Percentiles rank a stretch among this genome's conserved stretches.
phyloP scores from a whole-genome alignment of 371 early-diverging fungal species.

The Syncephalastrum racemosum region DNA sequence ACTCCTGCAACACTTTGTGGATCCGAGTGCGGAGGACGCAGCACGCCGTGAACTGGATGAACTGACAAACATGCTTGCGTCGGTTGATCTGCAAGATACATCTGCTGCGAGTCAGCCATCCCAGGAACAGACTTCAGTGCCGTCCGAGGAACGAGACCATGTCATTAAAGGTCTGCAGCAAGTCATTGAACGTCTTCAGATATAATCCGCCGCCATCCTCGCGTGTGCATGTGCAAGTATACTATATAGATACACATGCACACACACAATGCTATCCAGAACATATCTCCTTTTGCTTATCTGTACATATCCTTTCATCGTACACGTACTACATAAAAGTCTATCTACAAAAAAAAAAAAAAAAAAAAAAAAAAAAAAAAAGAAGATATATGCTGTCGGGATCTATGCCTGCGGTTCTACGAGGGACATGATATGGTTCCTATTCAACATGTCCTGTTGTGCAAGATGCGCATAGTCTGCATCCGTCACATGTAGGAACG shows the following conservation, averaged over 20 bases:
- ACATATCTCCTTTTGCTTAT: too few relatives aligned
- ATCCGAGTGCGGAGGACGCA: not conserved
- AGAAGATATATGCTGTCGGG: too few relatives aligned
- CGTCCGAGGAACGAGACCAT: slow-evolving; percentile 1
- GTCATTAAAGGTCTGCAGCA: slow-evolving; percentile 23
- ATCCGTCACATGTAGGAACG: slow-evolving; percentile 18
- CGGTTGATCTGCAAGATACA: slow-evolving; percentile 10
- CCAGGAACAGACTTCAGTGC: not conserved
- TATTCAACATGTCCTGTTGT: slow-evolving; percentile 7
- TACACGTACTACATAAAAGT: too few relatives aligned
- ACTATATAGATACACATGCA: too few relatives aligned
- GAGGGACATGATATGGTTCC: too few relatives aligned
- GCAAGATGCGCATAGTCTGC: slow-evolving; percentile 15
- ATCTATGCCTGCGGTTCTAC: too few relatives aligned
- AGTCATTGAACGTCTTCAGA: slow-evolving; percentile 12
- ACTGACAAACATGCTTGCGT: slow-evolving; percentile 24
- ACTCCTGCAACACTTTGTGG: slow-evolving; percentile 34
- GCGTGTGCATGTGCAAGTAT: too few relatives aligned
- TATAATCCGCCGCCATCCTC: not conserved
- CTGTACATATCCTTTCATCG: too few relatives aligned
- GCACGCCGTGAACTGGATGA: slow-evolving; percentile 22
- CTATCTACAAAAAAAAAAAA: too few relatives aligned
- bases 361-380: too few relatives aligned
- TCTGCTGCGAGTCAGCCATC: not conserved
- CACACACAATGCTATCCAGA: too few relatives aligned